These are phyloP conservation scores for Aspergillus fijiensis DNA, from an alignment of 2,329 filamentous ascomycete species.

Conservation along the genomic window DNA sequence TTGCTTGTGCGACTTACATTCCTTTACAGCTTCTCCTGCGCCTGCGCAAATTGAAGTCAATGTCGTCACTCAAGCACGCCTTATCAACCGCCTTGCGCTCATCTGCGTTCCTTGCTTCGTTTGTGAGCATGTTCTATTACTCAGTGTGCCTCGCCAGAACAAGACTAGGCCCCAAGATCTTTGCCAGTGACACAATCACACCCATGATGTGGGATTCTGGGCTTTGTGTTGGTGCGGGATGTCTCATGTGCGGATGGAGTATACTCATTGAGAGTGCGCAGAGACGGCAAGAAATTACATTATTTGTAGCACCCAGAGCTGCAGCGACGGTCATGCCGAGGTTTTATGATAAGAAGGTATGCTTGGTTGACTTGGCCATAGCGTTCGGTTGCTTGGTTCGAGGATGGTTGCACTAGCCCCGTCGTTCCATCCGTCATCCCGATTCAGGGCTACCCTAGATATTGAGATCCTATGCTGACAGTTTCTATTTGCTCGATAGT, in stretches of 20 bases:
- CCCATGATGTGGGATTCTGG: constrained; percentile 58
- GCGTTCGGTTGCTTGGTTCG: constrained; percentile 11
- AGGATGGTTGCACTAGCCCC: constrained; percentile 23
- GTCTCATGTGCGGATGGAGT: constrained; percentile 77
- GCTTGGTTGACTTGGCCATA: constrained; percentile 10
- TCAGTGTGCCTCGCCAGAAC: constrained; percentile 76
- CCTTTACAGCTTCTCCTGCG: constrained; percentile 69
- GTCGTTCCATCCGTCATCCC: constrained; percentile 9
- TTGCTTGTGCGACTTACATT: constrained; percentile 73
- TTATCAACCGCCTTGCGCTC: constrained; percentile 64
- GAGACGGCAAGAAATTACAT: constrained; percentile 70
- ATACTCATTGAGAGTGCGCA: constrained; percentile 67
- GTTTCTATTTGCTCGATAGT: constrained; percentile 37
- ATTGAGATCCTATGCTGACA: constrained; percentile 21
- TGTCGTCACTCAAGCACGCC: constrained; percentile 50
- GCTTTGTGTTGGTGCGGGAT: constrained; percentile 70
- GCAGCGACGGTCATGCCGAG: constrained; percentile 72
- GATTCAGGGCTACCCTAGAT: constrained; percentile 9
- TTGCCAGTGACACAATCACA: constrained; percentile 56
- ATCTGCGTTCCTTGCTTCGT: constrained; percentile 73
- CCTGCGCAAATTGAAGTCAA: constrained; percentile 51
- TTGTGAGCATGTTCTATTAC: constrained; percentile 81
- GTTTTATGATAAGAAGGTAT: constrained; percentile 58
- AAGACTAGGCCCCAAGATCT: constrained; percentile 66
- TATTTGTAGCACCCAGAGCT: constrained; percentile 79